Evolutionary conservation across 805 yeast genomes (phyloP).

Genomic region (Spathaspora hagerdaliae): DNA sequence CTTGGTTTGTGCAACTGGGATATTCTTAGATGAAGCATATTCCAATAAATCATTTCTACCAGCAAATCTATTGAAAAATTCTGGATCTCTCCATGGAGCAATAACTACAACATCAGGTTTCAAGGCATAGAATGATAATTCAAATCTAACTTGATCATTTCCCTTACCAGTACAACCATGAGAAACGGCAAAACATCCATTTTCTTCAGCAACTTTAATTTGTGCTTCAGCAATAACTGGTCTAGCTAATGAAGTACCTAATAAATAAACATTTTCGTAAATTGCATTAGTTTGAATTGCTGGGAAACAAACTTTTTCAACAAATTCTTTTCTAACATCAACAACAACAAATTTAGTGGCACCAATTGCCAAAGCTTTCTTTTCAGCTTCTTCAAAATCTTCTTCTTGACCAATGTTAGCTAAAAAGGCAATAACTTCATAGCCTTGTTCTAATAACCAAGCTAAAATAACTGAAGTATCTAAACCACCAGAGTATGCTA

Average conservation of each 20-base stretch:
- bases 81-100: constrained; percentile 99
- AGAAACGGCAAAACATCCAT: constrained; percentile 97
- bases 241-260: constrained; percentile 98
- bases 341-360: constrained; percentile 92
- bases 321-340: constrained; percentile 94
- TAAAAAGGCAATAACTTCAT: constrained; percentile 96
- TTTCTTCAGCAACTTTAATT: constrained; percentile 92
- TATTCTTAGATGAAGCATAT: constrained; percentile 87
- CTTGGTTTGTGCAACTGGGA: constrained; percentile 95
- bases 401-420: constrained; percentile 99
- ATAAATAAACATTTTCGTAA: constrained; percentile 92
- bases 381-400: constrained; percentile 96
- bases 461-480: constrained; percentile 98
- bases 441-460: constrained; percentile 96
- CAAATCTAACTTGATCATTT: constrained; percentile 98
- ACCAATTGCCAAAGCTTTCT: constrained; percentile 94
- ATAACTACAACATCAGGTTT: constrained; percentile 95
- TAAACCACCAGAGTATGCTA: constrained; percentile 98
- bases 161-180: constrained; percentile 99
- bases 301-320: constrained; percentile 88
- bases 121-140: constrained; percentile 92
- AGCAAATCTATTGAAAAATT: constrained; percentile 89
- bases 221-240: constrained; percentile 99
- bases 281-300: constrained; percentile 97
- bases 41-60: constrained; percentile 96